phyloP scores from a whole-genome alignment of 768 basidiomycete genomes.

The Boletus sp. region DNA sequence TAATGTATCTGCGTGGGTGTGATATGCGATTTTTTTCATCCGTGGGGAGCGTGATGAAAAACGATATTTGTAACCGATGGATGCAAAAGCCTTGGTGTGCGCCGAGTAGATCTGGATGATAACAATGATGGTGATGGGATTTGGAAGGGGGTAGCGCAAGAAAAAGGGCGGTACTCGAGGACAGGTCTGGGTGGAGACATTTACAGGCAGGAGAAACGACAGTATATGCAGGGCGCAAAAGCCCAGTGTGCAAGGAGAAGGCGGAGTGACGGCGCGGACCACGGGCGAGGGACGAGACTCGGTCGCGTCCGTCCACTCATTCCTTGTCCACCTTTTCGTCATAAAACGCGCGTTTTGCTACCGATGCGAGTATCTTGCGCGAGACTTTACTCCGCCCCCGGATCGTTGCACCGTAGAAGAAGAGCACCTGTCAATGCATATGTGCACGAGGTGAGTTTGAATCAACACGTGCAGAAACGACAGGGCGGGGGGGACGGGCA shows the following conservation, averaged over 20 bases:
- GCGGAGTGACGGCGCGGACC: neutral
- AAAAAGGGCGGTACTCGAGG: neutral
- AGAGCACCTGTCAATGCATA: constrained; percentile 24
- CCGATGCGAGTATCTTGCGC: constrained; percentile 18
- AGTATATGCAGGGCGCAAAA: neutral
- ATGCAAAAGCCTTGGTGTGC: too few species aligned
- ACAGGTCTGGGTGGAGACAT: neutral
- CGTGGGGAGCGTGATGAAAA: too few species aligned
- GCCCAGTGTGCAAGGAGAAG: too few species aligned
- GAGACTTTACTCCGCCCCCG: constrained; percentile 31
- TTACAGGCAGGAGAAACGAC: neutral
- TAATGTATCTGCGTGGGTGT: too few species aligned
- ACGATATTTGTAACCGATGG: too few species aligned
- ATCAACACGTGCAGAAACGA: too few species aligned
- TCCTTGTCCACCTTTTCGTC: neutral
- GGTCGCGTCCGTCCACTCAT: neutral
- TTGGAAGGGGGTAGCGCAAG: too few species aligned
- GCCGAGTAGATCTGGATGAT: neutral
- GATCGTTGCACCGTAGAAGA: constrained; percentile 30
- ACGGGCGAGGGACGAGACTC: too few species aligned
- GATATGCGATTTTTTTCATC: too few species aligned
- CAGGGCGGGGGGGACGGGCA: neutral
- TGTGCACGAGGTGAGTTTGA: neutral
- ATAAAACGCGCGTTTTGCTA: neutral
- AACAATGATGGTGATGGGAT: neutral